Percentiles rank a stretch among this genome's conserved stretches.
These are phyloP conservation scores for Macadamia integrifolia DNA, from an alignment of 164 flowering plant genomes.

Conservation along the genomic window DNA sequence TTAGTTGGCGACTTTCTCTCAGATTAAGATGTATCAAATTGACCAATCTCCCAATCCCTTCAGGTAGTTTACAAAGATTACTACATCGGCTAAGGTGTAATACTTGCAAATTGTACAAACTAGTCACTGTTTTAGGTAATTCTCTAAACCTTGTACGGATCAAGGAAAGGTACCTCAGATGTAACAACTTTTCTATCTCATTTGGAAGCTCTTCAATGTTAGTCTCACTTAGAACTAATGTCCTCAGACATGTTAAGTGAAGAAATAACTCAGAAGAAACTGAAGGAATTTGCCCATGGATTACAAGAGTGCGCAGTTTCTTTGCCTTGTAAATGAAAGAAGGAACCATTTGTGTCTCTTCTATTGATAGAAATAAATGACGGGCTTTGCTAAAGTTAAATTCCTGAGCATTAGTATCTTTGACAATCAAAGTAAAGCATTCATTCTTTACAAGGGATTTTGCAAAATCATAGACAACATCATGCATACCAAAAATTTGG, in stretches of 20 bases:
- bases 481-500: too few species aligned
- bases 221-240: slow-evolving; percentile 3
- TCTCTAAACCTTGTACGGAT: neutral
- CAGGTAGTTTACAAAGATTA: slow-evolving; percentile 6
- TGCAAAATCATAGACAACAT: too few species aligned
- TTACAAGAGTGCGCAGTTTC: slow-evolving; percentile 4
- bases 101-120: slow-evolving; percentile 10
- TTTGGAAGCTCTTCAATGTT: neutral
- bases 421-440: too few species aligned
- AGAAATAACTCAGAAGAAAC: neutral
- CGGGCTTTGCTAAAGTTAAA: too few species aligned
- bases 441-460: too few species aligned
- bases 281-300: neutral
- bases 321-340: neutral
- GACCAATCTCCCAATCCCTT: slow-evolving; percentile 10
- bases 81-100: neutral
- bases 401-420: too few species aligned
- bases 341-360: neutral
- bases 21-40: slow-evolving; percentile 13
- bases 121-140: slow-evolving; percentile 7
- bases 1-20: neutral
- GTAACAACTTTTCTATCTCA: slow-evolving; percentile 7
- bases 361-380: too few species aligned
- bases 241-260: slow-evolving; percentile 6
- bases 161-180: slow-evolving; percentile 15